These are phyloP conservation scores for Myxozyma melibiosi DNA, from an alignment of 805 yeast species.

Conservation along the genomic window DNA sequence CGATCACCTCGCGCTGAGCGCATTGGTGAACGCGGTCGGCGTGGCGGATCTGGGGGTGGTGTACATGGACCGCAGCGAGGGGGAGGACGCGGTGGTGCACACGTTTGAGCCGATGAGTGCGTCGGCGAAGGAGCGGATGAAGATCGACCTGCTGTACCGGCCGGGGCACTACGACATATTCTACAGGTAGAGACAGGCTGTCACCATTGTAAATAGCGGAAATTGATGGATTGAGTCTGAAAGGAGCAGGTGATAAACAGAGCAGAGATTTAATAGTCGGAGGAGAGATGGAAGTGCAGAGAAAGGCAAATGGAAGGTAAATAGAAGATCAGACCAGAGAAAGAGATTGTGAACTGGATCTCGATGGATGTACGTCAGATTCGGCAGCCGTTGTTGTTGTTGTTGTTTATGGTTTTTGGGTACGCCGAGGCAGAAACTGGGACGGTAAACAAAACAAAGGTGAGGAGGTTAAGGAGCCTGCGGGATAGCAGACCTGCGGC, in stretches of 20 bases:
- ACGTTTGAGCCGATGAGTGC: conserved; percentile 17
- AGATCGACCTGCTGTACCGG: conserved; percentile 32
- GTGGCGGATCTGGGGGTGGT: conserved; percentile 28
- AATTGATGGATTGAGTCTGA: no score
- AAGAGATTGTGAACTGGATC: no score
- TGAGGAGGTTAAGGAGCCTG: neutral
- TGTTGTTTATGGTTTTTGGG: no score
- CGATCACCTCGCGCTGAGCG: conserved; percentile 35
- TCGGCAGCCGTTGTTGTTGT: no score
- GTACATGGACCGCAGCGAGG: conserved; percentile 34
- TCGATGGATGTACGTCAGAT: no score
- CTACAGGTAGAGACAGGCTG: conserved; percentile 6
- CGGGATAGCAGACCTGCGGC: neutral
- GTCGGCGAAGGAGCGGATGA: neutral
- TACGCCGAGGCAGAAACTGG: conserved; percentile 1
- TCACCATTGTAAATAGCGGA: neutral
- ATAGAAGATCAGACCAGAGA: no score
- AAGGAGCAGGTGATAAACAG: neutral
- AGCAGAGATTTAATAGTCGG: no score
- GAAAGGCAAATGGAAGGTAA: neutral
- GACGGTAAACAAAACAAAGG: neutral
- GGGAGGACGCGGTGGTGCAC: conserved; percentile 28
- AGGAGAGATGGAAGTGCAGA: neutral
- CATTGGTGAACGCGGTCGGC: conserved; percentile 32
- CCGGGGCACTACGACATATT: conserved; percentile 37